Percentiles rank a stretch among this genome's conserved stretches.
Conservation (phyloP, 305 asterid species). For the Fraxinus floribunda region DNA sequence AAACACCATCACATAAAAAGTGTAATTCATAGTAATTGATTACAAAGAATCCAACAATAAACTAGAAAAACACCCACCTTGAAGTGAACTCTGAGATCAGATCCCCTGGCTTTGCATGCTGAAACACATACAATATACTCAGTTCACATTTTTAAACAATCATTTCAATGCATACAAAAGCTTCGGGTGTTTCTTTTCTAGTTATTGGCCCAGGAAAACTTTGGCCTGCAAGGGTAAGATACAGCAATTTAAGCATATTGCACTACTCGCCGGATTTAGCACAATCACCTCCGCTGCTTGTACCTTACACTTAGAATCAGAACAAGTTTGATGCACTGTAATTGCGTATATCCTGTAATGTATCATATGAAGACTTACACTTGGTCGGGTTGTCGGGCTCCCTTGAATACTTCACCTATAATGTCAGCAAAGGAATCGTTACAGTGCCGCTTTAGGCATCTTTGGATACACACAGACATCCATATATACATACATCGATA, state of each 20-base stretch:
- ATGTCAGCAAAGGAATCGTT: not conserved
- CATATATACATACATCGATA: not conserved
- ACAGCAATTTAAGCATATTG: not conserved
- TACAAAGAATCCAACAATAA: not conserved
- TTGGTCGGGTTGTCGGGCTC: constrained; percentile 77
- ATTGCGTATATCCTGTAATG: not conserved
- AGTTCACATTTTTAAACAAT: not conserved
- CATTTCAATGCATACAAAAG: not conserved
- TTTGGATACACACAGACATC: not conserved
- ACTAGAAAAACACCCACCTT: constrained; percentile 40
- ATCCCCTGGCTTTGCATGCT: constrained; percentile 91
- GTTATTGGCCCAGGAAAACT: not conserved
- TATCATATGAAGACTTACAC: constrained; percentile 36
- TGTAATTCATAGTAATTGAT: not conserved
- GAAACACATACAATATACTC: constrained; percentile 25
- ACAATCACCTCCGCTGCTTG: not conserved
- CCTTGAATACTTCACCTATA: constrained; percentile 75
- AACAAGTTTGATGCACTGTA: not conserved
- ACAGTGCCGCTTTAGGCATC: not conserved
- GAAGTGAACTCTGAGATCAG: constrained; percentile 79
- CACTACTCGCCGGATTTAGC: not conserved
- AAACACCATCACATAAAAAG: not conserved
- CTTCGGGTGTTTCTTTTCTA: no score
- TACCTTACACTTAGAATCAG: not conserved
- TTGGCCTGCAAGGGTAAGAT: not conserved